These are phyloP conservation scores for Pulveroboletus sp. DNA, from an alignment of 768 basidiomycete genomes.

Conservation along the genomic window DNA sequence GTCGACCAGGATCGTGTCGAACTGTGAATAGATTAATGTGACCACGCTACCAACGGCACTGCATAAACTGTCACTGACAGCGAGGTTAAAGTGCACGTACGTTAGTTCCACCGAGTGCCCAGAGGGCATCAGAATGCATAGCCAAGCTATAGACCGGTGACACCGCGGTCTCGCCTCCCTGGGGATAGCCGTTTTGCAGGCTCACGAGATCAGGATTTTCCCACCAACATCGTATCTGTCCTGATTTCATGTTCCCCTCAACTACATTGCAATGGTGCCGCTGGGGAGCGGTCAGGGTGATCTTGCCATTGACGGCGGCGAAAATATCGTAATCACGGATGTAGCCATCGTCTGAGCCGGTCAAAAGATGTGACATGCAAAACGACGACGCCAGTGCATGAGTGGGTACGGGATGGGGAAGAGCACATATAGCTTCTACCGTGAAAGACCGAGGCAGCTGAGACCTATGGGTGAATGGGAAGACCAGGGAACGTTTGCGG, in stretches of 20 bases:
- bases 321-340: conserved; percentile 92
- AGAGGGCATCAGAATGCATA: conserved; percentile 90
- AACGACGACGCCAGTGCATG: conserved; percentile 82
- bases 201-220: conserved; percentile 49
- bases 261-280: conserved; percentile 86
- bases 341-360: conserved; percentile 91
- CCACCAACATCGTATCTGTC: conserved; percentile 88
- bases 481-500: conserved; percentile 44
- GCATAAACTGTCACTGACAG: conserved; percentile 14
- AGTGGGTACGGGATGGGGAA: conserved; percentile 84
- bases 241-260: conserved; percentile 87
- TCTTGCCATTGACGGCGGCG: conserved; percentile 80
- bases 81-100: conserved; percentile 42
- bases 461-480: conserved; percentile 26
- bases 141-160: conserved; percentile 86
- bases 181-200: conserved; percentile 22
- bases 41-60: conserved; percentile 55
- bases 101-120: conserved; percentile 84
- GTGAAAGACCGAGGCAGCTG: conserved; percentile 60
- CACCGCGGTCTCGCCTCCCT: conserved; percentile 47
- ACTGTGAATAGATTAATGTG: conserved; percentile 90
- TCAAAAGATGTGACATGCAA: conserved; percentile 85
- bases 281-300: conserved; percentile 83
- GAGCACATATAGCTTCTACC: conserved; percentile 87
- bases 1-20: conserved; percentile 83